These are phyloP conservation scores for Filobasidium floriforme DNA, from an alignment of 768 basidiomycete species.

Conservation along the genomic window DNA sequence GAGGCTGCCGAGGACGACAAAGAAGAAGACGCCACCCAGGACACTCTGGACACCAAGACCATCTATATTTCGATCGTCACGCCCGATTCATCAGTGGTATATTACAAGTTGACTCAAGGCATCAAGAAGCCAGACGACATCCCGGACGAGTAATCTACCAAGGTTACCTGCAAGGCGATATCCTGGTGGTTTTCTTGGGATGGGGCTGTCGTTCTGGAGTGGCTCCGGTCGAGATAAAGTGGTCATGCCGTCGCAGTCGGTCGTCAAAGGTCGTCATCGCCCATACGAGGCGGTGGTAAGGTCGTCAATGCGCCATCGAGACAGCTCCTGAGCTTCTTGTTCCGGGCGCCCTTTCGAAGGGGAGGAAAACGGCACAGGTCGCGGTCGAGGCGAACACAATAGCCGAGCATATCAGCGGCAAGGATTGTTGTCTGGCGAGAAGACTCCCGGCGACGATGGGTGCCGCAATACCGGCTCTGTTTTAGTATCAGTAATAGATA, in stretches of 20 bases:
- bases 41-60: conserved; percentile 33
- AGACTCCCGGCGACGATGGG: conserved; percentile 39
- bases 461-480: conserved; percentile 39
- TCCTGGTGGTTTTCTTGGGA: not conserved
- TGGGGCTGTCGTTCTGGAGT: too few species aligned
- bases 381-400: conserved; percentile 37
- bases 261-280: too few species aligned
- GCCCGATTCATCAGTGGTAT: conserved; percentile 40
- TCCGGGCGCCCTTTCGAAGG: conserved; percentile 37
- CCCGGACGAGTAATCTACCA: conserved; percentile 36
- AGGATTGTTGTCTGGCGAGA: conserved; percentile 32
- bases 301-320: not conserved
- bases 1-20: conserved; percentile 10
- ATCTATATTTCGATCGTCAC: conserved; percentile 40
- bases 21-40: conserved; percentile 7
- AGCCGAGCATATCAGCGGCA: conserved; percentile 38
- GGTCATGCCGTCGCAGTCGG: too few species aligned
- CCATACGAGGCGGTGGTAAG: not conserved
- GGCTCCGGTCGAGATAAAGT: too few species aligned
- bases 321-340: not conserved
- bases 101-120: conserved; percentile 42
- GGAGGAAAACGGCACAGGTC: conserved; percentile 35
- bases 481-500: not conserved
- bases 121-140: conserved; percentile 45
- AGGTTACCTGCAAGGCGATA: not conserved